Evolutionary conservation across 2,329 filamentous ascomycete genomes (phyloP), one percentile per base, ranked within the genome.

Genomic region (Venturia asperata): DNA sequence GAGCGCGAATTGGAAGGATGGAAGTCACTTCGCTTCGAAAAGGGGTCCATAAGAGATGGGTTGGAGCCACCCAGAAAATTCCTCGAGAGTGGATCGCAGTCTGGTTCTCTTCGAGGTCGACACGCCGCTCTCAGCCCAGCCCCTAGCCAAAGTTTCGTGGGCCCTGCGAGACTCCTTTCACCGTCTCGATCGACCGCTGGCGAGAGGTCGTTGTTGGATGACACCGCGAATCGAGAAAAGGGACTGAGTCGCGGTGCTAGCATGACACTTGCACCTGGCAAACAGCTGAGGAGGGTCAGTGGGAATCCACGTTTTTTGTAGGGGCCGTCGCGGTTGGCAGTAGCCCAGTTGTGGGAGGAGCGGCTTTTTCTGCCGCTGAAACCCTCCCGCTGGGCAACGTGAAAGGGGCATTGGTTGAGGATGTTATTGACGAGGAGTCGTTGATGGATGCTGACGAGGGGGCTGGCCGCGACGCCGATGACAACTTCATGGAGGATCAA

Each of bases 1-100:
- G 92, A 97, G 77, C 85, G 92, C 61, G 93, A 97, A 76, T 77
- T 97, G 10, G 92, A 95, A 70, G 87, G 86, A 2, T 90, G 88
- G 85, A 95, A 93, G 74, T 80, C 80, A 19, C 77, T 92, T 37
- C 81, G 89, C 42, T 80, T 85, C 68, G 89, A 92, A 71, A 86
- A 81, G 64, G 77, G 63, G 7, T 60, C 43, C 43, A 39, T 34
- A 27, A 42, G 60, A 10, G 60, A 61, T 34, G 60, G 60, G 6
- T 21, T 61, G 27, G 42, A 42, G n/a, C 39, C 42, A 27, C 60
- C 60, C 3, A 43, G 42, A n/a, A 45, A 42, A 27, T 61, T 61
- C 19, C 52, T 58, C 10, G 52, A 58, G 52, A 45, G 37, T 27
- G 42, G 60, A 27, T 42, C 37, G 13, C 60, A 45, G 27, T 42